Conservation (phyloP, 2,329 filamentous ascomycete species). For the Fusarium brevicatenulatum region DNA sequence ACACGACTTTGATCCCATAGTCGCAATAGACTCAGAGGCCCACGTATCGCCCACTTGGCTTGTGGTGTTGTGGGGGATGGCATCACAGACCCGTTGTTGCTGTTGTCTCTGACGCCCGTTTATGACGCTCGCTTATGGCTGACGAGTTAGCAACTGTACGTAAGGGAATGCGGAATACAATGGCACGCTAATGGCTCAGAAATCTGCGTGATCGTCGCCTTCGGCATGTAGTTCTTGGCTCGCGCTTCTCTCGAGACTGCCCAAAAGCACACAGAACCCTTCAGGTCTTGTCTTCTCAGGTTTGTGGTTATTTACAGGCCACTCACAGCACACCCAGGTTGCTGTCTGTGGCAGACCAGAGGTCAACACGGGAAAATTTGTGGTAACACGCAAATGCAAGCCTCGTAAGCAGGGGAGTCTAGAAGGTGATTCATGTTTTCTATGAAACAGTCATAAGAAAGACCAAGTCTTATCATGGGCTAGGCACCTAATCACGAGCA, state of each 20-base stretch:
- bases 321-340: not conserved
- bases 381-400: not conserved
- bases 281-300: not conserved
- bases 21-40: not conserved
- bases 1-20: not conserved
- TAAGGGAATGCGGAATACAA: not conserved
- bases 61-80: slow-evolving; percentile 2
- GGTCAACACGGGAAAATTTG: not conserved
- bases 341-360: not conserved
- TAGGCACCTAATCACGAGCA: not conserved
- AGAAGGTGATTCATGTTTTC: not conserved
- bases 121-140: not conserved
- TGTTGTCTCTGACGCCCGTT: slow-evolving; percentile 2
- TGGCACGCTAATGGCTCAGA: not conserved
- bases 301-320: not conserved
- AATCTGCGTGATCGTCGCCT: not conserved
- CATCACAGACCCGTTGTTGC: not conserved
- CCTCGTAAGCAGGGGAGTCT: not conserved
- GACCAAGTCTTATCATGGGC: not conserved
- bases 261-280: not conserved
- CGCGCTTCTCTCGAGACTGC: not conserved
- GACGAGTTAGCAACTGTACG: not conserved
- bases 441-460: not conserved
- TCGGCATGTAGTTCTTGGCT: not conserved
- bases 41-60: not conserved